Conservation (phyloP, 2,329 filamentous ascomycete species). For the Venturia effusa region DNA sequence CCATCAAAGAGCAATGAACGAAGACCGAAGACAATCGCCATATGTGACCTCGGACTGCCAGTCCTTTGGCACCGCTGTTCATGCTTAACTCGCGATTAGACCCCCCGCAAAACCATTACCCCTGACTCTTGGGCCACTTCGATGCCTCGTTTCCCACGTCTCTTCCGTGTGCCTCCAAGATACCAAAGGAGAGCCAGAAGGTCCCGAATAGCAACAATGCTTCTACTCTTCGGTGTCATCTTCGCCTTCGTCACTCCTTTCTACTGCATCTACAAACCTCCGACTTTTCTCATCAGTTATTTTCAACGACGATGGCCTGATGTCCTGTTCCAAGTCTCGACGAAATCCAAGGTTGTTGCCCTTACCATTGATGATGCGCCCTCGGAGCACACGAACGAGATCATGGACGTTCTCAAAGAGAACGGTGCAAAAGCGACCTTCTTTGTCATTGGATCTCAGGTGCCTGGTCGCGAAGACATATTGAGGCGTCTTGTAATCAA, state of each 20-base stretch:
- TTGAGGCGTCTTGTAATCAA: conserved; percentile 42
- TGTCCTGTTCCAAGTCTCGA: conserved; percentile 62
- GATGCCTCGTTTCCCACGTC: conserved; percentile 11
- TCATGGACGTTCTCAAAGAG: conserved; percentile 53
- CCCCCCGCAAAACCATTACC: not conserved
- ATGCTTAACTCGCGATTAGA: not conserved
- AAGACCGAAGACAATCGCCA: not conserved
- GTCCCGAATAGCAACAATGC: conserved; percentile 26
- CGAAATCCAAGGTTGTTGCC: conserved; percentile 56
- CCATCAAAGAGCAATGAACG: not conserved
- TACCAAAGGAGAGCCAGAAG: conserved; percentile 26
- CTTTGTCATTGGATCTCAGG: conserved; percentile 77
- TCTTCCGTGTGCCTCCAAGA: conserved; percentile 26
- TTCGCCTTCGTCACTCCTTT: conserved; percentile 28
- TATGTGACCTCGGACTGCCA: not conserved
- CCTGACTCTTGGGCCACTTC: not conserved
- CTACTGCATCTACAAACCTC: conserved; percentile 75
- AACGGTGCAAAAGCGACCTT: conserved; percentile 69
- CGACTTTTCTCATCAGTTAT: conserved; percentile 56
- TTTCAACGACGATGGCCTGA: conserved; percentile 64
- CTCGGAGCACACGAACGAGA: conserved; percentile 58
- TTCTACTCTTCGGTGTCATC: conserved; percentile 16
- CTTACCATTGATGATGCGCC: conserved; percentile 84
- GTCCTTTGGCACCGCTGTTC: not conserved
- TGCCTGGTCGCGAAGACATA: conserved; percentile 40